Conservation (phyloP, 148 eudicot genomes). For the Suaeda aralocaspica region DNA sequence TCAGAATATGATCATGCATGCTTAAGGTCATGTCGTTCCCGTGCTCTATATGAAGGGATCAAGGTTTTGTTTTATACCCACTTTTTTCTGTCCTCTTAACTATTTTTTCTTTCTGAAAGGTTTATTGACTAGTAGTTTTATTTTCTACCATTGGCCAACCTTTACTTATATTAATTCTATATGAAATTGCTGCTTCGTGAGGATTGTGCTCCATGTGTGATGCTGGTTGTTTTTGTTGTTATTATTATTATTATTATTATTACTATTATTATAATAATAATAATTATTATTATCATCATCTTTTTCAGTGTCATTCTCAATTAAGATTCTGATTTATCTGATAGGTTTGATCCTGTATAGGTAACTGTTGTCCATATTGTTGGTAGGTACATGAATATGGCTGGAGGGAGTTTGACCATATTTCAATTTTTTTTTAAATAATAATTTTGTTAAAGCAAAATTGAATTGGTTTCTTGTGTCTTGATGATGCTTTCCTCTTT, state of each 20-base stretch:
- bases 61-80: slow-evolving; percentile 48
- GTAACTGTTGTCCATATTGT: background rate
- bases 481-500: background rate
- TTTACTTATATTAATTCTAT: too few relatives aligned
- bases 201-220: too few relatives aligned
- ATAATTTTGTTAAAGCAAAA: background rate
- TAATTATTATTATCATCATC: too few relatives aligned
- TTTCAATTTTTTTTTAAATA: too few relatives aligned
- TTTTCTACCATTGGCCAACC: too few relatives aligned
- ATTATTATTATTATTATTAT: too few relatives aligned
- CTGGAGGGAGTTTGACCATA: too few relatives aligned
- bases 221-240: too few relatives aligned
- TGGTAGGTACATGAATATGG: background rate
- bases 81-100: background rate
- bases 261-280: too few relatives aligned
- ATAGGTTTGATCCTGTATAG: background rate
- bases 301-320: background rate
- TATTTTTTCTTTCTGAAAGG: too few relatives aligned
- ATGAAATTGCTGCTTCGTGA: too few relatives aligned
- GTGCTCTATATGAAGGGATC: slow-evolving; percentile 96
- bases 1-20: slow-evolving; percentile 99
- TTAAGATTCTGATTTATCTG: background rate
- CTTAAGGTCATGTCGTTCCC: slow-evolving; percentile 96
- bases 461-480: background rate
- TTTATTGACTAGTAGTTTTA: too few relatives aligned